Evolutionary conservation across 2,329 filamentous ascomycete species (phyloP), one percentile per base, ranked within the genome.

Genomic region (Microsporum ferrugineum): DNA sequence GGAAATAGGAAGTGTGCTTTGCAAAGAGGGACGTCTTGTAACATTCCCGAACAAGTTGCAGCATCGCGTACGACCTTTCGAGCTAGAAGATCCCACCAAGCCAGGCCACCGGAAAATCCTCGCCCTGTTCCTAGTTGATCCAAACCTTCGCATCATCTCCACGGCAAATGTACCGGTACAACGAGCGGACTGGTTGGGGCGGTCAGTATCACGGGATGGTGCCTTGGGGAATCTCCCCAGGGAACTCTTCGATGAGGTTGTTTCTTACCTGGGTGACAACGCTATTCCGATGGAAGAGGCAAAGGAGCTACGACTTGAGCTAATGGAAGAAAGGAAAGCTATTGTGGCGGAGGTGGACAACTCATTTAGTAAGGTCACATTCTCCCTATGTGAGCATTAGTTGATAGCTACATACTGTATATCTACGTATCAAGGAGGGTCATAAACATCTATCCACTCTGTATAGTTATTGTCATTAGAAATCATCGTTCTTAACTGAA

Each of bases 41-140:
- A 64, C 60, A n/a, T 67, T 66, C 34, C 65, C 65, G 10, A 66
- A 67, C 47, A 49, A 57, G n/a, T 47, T 65, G 49, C 63, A 66
- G 38, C 64, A 66, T 57, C 58, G 55, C 7, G 63, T 66, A 3
- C n/a, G 57, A 12, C 55, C 60, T 5, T 66, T 65, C 45, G 17
- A 57, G 6, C 57, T 65, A 29, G 17, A 58, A 36, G 64, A 65
- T 23, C 36, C 55, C 12, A 61, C 63, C 17, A 63, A 63, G 29
- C 63, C 62, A 12, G 63, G 64, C 23, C 64, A 66, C 36, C 56
- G 62, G 38, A 65, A 66, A 39, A 66, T 65, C 51, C 57, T 66
- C 3, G 63, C 61, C 5, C 41, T 66, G 29, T 66, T 65, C 59
- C 62, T 66, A 8, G 62, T 66, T 23, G 61, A 63, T 31, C 62